Evolutionary conservation across 2,329 filamentous ascomycete species (phyloP).

Genomic region (Chlorencoelia australis): DNA sequence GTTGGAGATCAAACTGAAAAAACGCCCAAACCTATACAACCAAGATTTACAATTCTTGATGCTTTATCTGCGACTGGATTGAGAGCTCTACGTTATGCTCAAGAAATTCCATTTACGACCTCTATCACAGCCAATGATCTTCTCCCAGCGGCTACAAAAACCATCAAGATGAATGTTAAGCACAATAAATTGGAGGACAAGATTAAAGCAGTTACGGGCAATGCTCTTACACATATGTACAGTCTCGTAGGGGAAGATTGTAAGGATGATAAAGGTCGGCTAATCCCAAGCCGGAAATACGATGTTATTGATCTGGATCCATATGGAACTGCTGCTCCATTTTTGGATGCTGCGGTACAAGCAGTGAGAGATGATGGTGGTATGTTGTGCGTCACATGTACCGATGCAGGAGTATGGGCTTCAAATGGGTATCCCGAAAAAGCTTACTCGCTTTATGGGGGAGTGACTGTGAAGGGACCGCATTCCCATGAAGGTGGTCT

Average conservation of each 20-base stretch:
- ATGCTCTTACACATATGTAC: conserved; percentile 93
- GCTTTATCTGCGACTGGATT: conserved; percentile 90
- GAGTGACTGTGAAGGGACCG: conserved; percentile 72
- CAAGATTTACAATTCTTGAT: conserved; percentile 75
- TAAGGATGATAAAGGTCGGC: conserved; percentile 23
- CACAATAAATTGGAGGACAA: conserved; percentile 68
- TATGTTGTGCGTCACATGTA: conserved; percentile 89
- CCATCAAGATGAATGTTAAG: conserved; percentile 74
- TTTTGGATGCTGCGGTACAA: conserved; percentile 85
- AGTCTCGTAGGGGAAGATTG: conserved; percentile 41
- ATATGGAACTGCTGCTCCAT: conserved; percentile 86
- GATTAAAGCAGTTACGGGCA: conserved; percentile 65
- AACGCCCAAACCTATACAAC: conserved; percentile 3
- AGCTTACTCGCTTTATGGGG: conserved; percentile 86
- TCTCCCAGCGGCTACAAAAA: conserved; percentile 62
- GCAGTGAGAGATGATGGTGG: conserved; percentile 76
- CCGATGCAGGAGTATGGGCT: conserved; percentile 89
- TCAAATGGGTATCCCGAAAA: conserved; percentile 93
- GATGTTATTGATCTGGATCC: conserved; percentile 96
- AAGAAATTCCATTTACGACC: conserved; percentile 79
- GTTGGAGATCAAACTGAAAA: too few species aligned
- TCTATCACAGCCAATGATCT: conserved; percentile 85
- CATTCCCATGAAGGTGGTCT: conserved; percentile 85
- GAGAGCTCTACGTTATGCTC: conserved; percentile 80
- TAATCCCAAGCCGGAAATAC: conserved; percentile 50